Base-by-base conservation (phyloP, 306 rosid species). In the Phaseolus lunatus region DNA sequence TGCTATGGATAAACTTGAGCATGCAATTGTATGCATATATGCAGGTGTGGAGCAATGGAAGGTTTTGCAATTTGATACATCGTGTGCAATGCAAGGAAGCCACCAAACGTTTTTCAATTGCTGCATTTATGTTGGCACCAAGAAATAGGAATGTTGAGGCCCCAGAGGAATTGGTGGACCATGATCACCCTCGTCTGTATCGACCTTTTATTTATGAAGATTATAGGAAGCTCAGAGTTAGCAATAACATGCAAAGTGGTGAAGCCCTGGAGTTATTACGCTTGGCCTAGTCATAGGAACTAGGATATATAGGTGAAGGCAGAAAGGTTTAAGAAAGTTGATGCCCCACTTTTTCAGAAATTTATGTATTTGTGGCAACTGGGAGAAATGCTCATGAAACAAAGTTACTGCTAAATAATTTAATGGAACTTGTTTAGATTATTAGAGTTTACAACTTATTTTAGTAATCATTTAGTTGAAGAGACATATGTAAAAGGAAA, bases 11-110 rank as follows among this genome's bases (percentile, higher is more conserved):
- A 5, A 31, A 39, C 3, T 39, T 39, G 44, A 39, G 12, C 13
- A 39, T 7, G 9, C 39, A 5, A 33, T 33, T 7, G 39, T 33
- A 33, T 33, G 39, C 39, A 24, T 24, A 27, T 33, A 27, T 79
- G 18, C 10, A 84, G 85, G 78, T 58, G 22, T 88, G 97, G 94
- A 89, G 94, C 87, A 91, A 89, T 44, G 92, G 92, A 57, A 89
- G 87, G 67, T 75, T 88, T 71, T 50, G 54, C 83, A 85, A 77
- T 74, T 70, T 82, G 83, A 86, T 37, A 87, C 97, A 88, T 48
- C 78, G 86, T 48, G 94, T 89, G 0, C 77, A 79, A 65, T 89
- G 97, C 85, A 80, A 67, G 44, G 88, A 89, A 78, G 91, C 82
- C 5, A 44, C 26, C 5, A 50, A 48, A 7, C 85, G 91, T 22